Conservation (phyloP, 805 yeast species). For the Candida namnaoensis region DNA sequence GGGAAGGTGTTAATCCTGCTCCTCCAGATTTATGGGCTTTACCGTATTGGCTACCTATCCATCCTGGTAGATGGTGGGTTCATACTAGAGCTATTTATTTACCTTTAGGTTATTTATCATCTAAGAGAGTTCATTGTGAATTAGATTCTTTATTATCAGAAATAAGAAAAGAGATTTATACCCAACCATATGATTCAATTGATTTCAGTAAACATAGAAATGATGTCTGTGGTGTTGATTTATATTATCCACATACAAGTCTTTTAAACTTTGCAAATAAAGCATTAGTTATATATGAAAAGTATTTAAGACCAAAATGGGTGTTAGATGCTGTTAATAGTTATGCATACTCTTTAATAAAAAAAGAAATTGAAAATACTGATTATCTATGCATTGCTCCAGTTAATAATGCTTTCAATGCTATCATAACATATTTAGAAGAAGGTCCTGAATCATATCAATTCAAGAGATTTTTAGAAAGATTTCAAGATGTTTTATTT, state of each 20-base stretch:
- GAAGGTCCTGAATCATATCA: constrained; percentile 62
- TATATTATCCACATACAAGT: constrained; percentile 86
- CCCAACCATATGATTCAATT: constrained; percentile 51
- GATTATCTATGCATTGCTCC: constrained; percentile 87
- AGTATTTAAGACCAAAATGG: constrained; percentile 71
- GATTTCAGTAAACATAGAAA: constrained; percentile 69
- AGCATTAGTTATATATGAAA: constrained; percentile 56
- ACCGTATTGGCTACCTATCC: constrained; percentile 76
- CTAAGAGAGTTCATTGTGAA: constrained; percentile 45
- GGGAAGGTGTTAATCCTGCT: constrained; percentile 98
- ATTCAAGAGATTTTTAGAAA: constrained; percentile 43
- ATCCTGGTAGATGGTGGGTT: constrained; percentile 99
- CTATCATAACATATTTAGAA: constrained; percentile 59
- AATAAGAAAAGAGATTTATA: constrained; percentile 76
- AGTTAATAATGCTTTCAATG: constrained; percentile 77
- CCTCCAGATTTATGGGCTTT: constrained; percentile 92
- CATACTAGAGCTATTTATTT: constrained; percentile 90
- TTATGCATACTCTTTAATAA: constrained; percentile 50
- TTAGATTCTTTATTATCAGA: constrained; percentile 55
- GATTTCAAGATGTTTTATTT: constrained; percentile 71
- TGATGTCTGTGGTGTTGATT: constrained; percentile 82
- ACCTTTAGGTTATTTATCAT: constrained; percentile 75
- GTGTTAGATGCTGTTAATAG: constrained; percentile 41
- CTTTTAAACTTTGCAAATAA: constrained; percentile 56
- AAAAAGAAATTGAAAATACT: constrained; percentile 73